These are phyloP conservation scores for Pseudogymnoascus sp. DNA, from an alignment of 2,329 filamentous ascomycete genomes.

Conservation along the genomic window DNA sequence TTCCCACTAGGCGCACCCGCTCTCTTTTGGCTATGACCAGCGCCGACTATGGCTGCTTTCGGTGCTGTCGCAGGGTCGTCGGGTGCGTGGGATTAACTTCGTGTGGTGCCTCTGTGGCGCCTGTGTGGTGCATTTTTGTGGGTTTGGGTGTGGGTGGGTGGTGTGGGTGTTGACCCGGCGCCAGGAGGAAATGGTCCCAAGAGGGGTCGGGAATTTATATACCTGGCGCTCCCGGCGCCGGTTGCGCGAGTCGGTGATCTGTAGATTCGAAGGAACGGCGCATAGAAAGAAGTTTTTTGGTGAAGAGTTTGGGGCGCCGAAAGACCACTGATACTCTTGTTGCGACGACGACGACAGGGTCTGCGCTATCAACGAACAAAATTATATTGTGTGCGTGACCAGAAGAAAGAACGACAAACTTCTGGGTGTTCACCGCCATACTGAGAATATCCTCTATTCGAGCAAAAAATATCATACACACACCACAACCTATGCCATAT, in stretches of 20 bases:
- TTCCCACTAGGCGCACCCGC: neutral
- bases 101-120: neutral
- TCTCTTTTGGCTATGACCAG: neutral
- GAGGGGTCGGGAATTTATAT: neutral
- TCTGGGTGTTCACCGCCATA: constrained; percentile 1
- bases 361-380: neutral
- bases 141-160: neutral
- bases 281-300: neutral
- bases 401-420: neutral
- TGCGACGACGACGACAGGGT: neutral
- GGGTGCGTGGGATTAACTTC: neutral
- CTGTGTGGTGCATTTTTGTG: neutral
- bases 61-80: neutral
- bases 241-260: neutral
- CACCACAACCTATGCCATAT: neutral
- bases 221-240: neutral
- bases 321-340: neutral
- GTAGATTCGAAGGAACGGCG: neutral
- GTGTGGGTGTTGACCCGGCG: neutral
- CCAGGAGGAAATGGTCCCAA: neutral
- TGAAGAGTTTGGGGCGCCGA: neutral
- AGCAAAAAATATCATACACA: neutral
- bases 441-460: neutral
- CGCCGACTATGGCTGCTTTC: neutral
- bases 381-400: neutral